Percentiles rank a stretch among this genome's conserved stretches.
phyloP scores from a whole-genome alignment of 305 asterid species.

The Ilex paraguariensis region DNA sequence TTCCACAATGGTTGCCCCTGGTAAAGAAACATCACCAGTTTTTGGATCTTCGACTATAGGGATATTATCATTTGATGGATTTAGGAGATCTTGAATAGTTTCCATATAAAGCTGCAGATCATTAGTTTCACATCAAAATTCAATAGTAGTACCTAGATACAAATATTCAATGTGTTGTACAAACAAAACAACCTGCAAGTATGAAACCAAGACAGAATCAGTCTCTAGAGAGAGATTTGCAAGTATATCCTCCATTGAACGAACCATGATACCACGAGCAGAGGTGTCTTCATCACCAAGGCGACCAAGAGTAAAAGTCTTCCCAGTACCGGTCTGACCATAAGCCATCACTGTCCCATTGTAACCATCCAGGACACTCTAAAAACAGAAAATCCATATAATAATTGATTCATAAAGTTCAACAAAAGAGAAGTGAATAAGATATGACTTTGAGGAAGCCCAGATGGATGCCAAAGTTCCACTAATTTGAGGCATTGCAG shows the following conservation, averaged over 20 bases:
- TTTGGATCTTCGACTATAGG: conserved; percentile 91
- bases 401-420: conserved; percentile 4
- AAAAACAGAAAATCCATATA: conserved; percentile 14
- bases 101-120: conserved; percentile 91
- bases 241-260: conserved; percentile 94
- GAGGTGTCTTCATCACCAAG: conserved; percentile 96
- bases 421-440: not conserved
- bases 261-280: conserved; percentile 99
- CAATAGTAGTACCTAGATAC: too few relatives aligned
- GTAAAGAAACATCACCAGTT: conserved; percentile 94
- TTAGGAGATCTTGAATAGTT: conserved; percentile 86
- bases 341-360: conserved; percentile 99
- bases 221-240: conserved; percentile 70
- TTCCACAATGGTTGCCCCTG: conserved; percentile 91
- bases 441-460: too few relatives aligned
- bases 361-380: conserved; percentile 98
- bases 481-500: too few relatives aligned
- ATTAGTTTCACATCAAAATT: not conserved
- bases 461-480: too few relatives aligned
- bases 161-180: conserved; percentile 1
- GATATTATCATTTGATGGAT: conserved; percentile 92
- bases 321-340: conserved; percentile 99
- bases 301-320: conserved; percentile 94
- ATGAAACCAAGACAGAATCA: conserved; percentile 78
- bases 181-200: conserved; percentile 69